Evolutionary conservation across 1,139 yeast species (phyloP).

Genomic region (Debaryomyces subglobosus): DNA sequence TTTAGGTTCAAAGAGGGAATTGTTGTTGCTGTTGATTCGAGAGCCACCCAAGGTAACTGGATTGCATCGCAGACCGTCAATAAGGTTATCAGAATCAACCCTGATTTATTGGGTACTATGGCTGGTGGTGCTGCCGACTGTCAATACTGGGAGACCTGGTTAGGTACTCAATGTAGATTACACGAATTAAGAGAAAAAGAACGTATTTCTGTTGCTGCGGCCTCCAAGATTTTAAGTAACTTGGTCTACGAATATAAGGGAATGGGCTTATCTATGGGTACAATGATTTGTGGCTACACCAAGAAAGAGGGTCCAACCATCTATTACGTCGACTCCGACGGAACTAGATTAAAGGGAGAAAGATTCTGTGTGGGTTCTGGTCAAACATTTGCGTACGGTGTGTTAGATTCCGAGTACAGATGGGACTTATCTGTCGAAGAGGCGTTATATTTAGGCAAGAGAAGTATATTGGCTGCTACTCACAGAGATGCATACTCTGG

Average conservation of each 20-base stretch:
- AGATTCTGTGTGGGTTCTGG: conserved; percentile 98
- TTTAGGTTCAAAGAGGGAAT: conserved; percentile 96
- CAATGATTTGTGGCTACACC: conserved; percentile 97
- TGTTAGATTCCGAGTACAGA: conserved; percentile 83
- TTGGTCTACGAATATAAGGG: conserved; percentile 94
- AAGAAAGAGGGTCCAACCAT: conserved; percentile 94
- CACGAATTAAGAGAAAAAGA: conserved; percentile 94
- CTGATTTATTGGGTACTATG: conserved; percentile 94
- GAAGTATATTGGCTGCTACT: conserved; percentile 95
- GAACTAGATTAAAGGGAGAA: conserved; percentile 93
- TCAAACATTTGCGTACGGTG: conserved; percentile 99
- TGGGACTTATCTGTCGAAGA: conserved; percentile 93
- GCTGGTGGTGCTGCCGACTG: conserved; percentile 99
- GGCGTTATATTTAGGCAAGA: conserved; percentile 90
- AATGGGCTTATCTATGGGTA: conserved; percentile 99
- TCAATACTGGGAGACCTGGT: conserved; percentile 99
- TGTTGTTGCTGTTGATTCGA: conserved; percentile 93
- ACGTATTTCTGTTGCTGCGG: conserved; percentile 95
- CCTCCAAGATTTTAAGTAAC: conserved; percentile 89
- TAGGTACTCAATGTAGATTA: conserved; percentile 93
- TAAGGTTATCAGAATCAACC: conserved; percentile 95
- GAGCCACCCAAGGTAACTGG: conserved; percentile 99
- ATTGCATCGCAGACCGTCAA: conserved; percentile 97
- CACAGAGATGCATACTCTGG: conserved; percentile 99
- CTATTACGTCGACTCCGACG: conserved; percentile 96